Conservation (phyloP, 345 rosid species). For the Acer saccharum region DNA sequence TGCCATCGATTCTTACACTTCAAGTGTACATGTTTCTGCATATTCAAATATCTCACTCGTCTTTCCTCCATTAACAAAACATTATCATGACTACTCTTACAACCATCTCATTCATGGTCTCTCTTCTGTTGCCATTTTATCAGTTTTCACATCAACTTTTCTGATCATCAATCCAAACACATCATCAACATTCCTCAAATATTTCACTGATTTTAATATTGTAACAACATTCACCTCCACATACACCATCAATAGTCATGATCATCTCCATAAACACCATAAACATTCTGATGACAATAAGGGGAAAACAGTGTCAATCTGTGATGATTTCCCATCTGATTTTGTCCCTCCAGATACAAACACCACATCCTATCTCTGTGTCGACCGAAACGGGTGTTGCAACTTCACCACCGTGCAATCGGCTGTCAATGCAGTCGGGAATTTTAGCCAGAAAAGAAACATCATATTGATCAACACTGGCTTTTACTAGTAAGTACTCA, state of each 20-base stretch:
- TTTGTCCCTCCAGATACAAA: constrained; percentile 73
- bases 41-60: background rate
- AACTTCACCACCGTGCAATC: constrained; percentile 85
- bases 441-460: constrained; percentile 58
- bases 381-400: constrained; percentile 80
- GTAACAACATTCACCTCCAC: background rate
- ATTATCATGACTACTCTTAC: constrained; percentile 29
- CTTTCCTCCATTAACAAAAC: background rate
- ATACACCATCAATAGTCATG: background rate
- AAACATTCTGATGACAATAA: constrained; percentile 21
- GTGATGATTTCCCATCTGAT: constrained; percentile 68
- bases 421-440: constrained; percentile 64
- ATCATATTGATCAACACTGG: constrained; percentile 86
- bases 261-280: constrained; percentile 25
- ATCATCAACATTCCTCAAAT: background rate
- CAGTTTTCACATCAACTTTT: constrained; percentile 38
- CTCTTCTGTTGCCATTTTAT: constrained; percentile 44
- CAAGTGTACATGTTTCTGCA: constrained; percentile 51
- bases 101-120: constrained; percentile 24
- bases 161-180: constrained; percentile 28
- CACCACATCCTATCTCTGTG: constrained; percentile 65
- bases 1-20: constrained; percentile 74
- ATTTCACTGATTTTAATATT: constrained; percentile 19
- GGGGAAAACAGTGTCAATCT: constrained; percentile 40
- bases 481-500: constrained; percentile 64